phyloP scores from a whole-genome alignment of 345 rosid genomes.

The Gossypium bickii region DNA sequence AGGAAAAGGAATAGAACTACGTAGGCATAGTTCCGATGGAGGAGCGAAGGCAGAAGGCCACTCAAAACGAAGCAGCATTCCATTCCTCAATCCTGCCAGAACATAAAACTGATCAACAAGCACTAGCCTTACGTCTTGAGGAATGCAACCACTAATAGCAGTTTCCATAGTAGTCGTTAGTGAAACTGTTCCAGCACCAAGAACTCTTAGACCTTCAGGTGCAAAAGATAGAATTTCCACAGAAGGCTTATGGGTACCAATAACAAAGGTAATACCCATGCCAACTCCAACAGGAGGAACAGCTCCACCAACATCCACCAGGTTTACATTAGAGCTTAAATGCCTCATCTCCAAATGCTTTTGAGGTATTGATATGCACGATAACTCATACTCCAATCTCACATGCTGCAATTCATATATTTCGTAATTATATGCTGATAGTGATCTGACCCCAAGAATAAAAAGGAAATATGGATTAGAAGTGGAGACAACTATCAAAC shows the following conservation, averaged over 20 bases:
- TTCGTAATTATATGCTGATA: slow-evolving; percentile 52
- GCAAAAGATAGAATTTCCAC: slow-evolving; percentile 77
- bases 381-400: slow-evolving; percentile 71
- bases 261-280: slow-evolving; percentile 58
- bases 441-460: slow-evolving; percentile 69
- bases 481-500: slow-evolving; percentile 76
- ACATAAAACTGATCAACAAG: slow-evolving; percentile 74
- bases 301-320: slow-evolving; percentile 28
- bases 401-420: slow-evolving; percentile 75
- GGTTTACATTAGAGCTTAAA: slow-evolving; percentile 29
- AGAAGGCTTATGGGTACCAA: slow-evolving; percentile 97
- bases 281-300: slow-evolving; percentile 59
- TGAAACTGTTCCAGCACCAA: slow-evolving; percentile 72
- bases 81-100: slow-evolving; percentile 91
- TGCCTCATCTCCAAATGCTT: slow-evolving; percentile 42
- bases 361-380: slow-evolving; percentile 82
- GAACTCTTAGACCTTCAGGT: slow-evolving; percentile 63
- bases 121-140: slow-evolving; percentile 97
- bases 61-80: slow-evolving; percentile 97
- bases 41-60: slow-evolving; percentile 54
- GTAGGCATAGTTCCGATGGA: slow-evolving; percentile 29
- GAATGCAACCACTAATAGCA: slow-evolving; percentile 74
- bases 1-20: slow-evolving; percentile 24
- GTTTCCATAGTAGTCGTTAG: slow-evolving; percentile 67
- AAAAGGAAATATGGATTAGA: slow-evolving; percentile 82